These are phyloP conservation scores for Dacryopinax primogenitus DNA, from an alignment of 768 basidiomycete genomes.

Conservation along the genomic window DNA sequence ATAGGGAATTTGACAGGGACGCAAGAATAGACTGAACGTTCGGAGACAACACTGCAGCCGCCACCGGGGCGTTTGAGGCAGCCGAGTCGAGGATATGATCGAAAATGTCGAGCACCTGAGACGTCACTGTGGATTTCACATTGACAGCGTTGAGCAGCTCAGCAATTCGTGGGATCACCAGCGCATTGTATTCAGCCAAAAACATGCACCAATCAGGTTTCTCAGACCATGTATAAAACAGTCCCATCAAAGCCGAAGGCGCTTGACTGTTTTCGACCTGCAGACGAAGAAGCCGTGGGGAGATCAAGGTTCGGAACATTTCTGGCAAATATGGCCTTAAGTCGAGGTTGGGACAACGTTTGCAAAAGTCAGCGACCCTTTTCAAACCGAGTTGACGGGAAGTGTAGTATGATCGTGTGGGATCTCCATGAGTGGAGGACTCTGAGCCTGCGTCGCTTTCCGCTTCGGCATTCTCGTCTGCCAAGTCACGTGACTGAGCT, in stretches of 20 bases:
- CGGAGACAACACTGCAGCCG: conserved; percentile 48
- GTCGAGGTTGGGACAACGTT: conserved; percentile 58
- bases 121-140: conserved; percentile 75
- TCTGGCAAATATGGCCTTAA: conserved; percentile 55
- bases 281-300: conserved; percentile 62
- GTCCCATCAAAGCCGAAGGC: conserved; percentile 75
- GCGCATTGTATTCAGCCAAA: conserved; percentile 55
- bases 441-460: conserved; percentile 24
- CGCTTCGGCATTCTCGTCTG: conserved; percentile 29
- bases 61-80: conserved; percentile 37
- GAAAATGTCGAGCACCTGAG: conserved; percentile 71
- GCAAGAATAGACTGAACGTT: conserved; percentile 43
- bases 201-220: conserved; percentile 44
- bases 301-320: conserved; percentile 60
- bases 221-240: conserved; percentile 67
- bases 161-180: conserved; percentile 63
- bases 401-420: conserved; percentile 39
- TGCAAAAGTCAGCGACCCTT: conserved; percentile 77
- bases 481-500: conserved; percentile 29
- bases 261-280: conserved; percentile 82
- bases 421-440: conserved; percentile 14
- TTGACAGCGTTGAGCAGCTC: conserved; percentile 67
- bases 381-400: conserved; percentile 76
- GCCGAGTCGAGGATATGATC: conserved; percentile 50
- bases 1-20: conserved; percentile 39